These are phyloP conservation scores for Dioszegia hungarica DNA, from an alignment of 768 basidiomycete genomes.

Conservation along the genomic window DNA sequence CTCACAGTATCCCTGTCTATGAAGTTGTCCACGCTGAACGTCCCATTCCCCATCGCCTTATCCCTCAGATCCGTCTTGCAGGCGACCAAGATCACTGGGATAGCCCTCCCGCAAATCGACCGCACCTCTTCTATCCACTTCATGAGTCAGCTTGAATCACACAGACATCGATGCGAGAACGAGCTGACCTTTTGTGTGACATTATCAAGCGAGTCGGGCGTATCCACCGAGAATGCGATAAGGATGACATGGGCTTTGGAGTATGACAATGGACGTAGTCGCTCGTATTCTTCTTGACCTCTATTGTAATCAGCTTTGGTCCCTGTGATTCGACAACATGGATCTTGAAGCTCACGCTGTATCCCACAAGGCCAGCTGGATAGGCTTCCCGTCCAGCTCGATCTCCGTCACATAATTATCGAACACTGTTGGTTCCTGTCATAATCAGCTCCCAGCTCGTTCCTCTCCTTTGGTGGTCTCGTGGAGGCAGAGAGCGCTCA, in stretches of 20 bases:
- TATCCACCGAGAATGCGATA: conserved; percentile 93
- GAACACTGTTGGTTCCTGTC: conserved; percentile 69
- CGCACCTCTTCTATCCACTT: conserved; percentile 99
- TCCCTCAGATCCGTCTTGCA: conserved; percentile 88
- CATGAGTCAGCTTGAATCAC: background rate
- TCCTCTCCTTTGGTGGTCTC: background rate
- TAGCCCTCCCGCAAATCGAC: conserved; percentile 83
- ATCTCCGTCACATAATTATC: conserved; percentile 99
- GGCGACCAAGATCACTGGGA: conserved; percentile 92
- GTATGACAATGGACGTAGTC: conserved; percentile 92
- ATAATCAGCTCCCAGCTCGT: background rate
- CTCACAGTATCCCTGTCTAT: conserved; percentile 49
- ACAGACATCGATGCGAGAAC: background rate
- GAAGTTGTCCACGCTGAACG: conserved; percentile 36
- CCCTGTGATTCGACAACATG: background rate
- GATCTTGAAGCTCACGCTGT: conserved; percentile 70
- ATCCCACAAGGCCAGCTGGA: conserved; percentile 97
- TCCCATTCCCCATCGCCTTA: conserved; percentile 40
- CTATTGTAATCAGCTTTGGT: conserved; percentile 57
- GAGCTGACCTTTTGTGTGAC: conserved; percentile 75
- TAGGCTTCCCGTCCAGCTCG: conserved; percentile 91
- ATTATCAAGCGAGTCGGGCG: conserved; percentile 93
- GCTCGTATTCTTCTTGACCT: conserved; percentile 99
- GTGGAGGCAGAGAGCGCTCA: background rate
- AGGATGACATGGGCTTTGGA: conserved; percentile 98